phyloP scores from a whole-genome alignment of 441 rosid species.

The Aleurites moluccanus region DNA sequence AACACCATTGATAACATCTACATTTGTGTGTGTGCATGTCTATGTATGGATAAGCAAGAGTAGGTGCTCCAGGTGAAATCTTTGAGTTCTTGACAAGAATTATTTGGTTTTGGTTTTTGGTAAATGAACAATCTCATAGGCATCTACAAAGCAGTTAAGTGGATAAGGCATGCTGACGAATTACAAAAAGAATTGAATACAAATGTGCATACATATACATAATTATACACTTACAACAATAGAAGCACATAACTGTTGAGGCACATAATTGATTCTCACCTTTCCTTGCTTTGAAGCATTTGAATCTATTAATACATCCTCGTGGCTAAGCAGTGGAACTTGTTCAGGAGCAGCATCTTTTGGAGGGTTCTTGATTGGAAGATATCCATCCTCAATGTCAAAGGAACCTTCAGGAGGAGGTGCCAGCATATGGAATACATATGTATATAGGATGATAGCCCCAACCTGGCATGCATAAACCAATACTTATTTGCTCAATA shows the following conservation, averaged over 20 bases:
- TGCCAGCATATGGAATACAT: conserved; percentile 84
- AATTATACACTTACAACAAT: background rate
- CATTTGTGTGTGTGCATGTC: too few species aligned
- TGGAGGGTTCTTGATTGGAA: conserved; percentile 53
- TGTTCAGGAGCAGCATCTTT: conserved; percentile 57
- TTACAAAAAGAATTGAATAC: background rate
- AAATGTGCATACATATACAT: too few species aligned
- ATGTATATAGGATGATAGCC: conserved; percentile 92
- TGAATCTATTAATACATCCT: conserved; percentile 35
- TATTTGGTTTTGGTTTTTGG: background rate
- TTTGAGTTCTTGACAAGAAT: background rate
- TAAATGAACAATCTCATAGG: background rate
- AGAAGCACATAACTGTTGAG: background rate
- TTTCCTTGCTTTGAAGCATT: conserved; percentile 11
- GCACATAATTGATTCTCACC: background rate
- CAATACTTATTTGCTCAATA: conserved; percentile 9
- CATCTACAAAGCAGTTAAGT: background rate
- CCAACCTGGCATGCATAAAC: conserved; percentile 69
- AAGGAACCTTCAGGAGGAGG: conserved; percentile 97
- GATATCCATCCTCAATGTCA: conserved; percentile 48
- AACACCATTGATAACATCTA: background rate
- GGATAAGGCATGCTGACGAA: background rate
- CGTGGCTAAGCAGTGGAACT: conserved; percentile 59
- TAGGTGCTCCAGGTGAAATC: background rate
- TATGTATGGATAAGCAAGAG: background rate